These are phyloP conservation scores for Penicillium daleae DNA, from an alignment of 495 filamentous ascomycete genomes.

Conservation along the genomic window DNA sequence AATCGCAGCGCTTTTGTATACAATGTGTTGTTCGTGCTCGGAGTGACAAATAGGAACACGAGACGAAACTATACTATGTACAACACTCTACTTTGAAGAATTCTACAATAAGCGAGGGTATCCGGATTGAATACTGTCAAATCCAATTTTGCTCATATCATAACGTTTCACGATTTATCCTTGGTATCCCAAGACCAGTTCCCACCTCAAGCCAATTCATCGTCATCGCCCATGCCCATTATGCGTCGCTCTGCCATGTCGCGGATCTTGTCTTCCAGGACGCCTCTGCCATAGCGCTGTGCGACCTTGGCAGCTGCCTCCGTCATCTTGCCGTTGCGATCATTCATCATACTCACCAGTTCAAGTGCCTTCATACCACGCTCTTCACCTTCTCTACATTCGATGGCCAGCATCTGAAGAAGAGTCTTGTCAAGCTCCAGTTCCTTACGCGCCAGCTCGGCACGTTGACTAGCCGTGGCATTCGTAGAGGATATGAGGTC, in stretches of 20 bases:
- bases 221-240: conserved; percentile 60
- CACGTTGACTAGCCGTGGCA: conserved; percentile 63
- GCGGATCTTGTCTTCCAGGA: conserved; percentile 84
- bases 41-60: too few species aligned
- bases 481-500: conserved; percentile 68
- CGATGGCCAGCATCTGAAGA: conserved; percentile 84
- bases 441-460: conserved; percentile 69
- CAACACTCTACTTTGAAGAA: background rate
- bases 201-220: conserved; percentile 45
- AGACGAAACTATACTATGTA: background rate
- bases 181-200: conserved; percentile 12
- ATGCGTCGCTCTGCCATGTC: conserved; percentile 70
- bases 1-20: conserved; percentile 29
- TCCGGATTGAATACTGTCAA: background rate
- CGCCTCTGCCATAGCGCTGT: conserved; percentile 70
- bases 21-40: conserved; percentile 10
- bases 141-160: background rate
- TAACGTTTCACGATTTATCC: background rate
- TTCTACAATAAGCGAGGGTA: background rate
- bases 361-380: conserved; percentile 93
- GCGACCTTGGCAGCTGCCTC: conserved; percentile 86
- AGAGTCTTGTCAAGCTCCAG: conserved; percentile 84
- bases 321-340: conserved; percentile 79
- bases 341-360: conserved; percentile 75
- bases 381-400: conserved; percentile 91